Evolutionary conservation across 2,329 filamentous ascomycete genomes (phyloP).

Genomic region (Xylaria sp.): DNA sequence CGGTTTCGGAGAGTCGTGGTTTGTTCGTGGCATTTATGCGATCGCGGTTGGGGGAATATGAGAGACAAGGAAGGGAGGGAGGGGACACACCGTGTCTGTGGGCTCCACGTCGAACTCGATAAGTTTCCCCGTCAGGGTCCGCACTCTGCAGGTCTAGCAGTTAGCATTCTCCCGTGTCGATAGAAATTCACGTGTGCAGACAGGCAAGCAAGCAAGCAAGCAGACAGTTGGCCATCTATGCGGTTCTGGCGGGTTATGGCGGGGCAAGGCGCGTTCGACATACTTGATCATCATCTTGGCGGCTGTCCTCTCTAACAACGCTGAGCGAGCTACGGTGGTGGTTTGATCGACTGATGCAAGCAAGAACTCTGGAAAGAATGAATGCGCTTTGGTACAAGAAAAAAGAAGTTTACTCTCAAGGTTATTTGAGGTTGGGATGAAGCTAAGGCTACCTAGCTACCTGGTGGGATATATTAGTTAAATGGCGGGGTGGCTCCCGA

Average conservation of each 20-base stretch:
- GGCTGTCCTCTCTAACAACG: constrained; percentile 18
- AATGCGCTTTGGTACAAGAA: neutral
- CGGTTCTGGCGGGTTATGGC: constrained; percentile 22
- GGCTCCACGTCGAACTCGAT: constrained; percentile 98
- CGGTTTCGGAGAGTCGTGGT: neutral
- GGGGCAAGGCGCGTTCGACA: constrained; percentile 28
- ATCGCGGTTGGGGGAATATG: neutral
- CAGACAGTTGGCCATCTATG: too few relatives aligned
- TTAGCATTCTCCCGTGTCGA: too few relatives aligned
- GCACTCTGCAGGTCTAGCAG: constrained; percentile 72
- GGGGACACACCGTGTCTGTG: constrained; percentile 80
- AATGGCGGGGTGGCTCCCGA: constrained; percentile 26
- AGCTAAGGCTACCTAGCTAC: neutral
- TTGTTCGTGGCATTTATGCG: neutral
- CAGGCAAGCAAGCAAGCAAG: too few relatives aligned
- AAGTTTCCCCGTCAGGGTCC: constrained; percentile 97
- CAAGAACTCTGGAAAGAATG: neutral
- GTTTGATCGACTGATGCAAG: neutral
- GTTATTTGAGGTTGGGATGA: constrained; percentile 1
- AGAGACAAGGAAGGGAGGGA: neutral
- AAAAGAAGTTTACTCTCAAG: neutral
- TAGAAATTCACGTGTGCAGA: neutral
- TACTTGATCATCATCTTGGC: constrained; percentile 49
- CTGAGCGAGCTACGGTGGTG: neutral
- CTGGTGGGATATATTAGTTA: constrained; percentile 5